Percentiles rank a stretch among this genome's conserved stretches.
Conservation (phyloP, 2,329 filamentous ascomycete species). For the Claviceps pazoutovae region DNA sequence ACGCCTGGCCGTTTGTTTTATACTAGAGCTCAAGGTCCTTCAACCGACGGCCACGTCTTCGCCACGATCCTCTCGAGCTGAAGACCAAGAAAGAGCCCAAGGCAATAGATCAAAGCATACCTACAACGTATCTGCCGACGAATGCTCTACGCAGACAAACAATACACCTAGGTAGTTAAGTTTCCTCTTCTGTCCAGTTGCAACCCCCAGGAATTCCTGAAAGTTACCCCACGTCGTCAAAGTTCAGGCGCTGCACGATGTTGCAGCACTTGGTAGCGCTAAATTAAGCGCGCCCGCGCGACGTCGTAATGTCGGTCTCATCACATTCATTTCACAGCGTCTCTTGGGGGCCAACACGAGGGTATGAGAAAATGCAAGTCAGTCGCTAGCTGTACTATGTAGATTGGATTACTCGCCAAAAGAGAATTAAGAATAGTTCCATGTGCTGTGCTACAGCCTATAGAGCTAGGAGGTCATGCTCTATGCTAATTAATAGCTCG, state of each 20-base stretch:
- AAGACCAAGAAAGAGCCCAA: too few relatives aligned
- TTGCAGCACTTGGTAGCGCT: not conserved
- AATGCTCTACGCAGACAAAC: not conserved
- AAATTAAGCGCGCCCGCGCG: not conserved
- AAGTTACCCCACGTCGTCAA: not conserved
- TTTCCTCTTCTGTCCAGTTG: not conserved
- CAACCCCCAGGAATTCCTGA: not conserved
- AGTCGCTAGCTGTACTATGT: not conserved
- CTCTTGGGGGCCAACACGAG: not conserved
- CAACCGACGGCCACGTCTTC: too few relatives aligned
- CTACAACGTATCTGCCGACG: too few relatives aligned
- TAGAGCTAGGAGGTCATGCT: too few relatives aligned
- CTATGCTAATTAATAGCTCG: too few relatives aligned
- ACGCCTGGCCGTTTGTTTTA: not conserved
- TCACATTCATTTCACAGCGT: not conserved
- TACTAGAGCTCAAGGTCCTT: not conserved
- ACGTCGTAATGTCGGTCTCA: not conserved
- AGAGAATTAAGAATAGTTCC: too few relatives aligned
- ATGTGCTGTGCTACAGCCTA: too few relatives aligned
- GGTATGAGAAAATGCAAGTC: too few relatives aligned
- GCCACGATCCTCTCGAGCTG: too few relatives aligned
- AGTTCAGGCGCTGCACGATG: not conserved
- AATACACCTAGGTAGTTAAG: not conserved
- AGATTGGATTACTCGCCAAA: not conserved
- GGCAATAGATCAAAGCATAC: not conserved